Base-by-base conservation (phyloP, 2,329 filamentous ascomycete species). In the Colletotrichum tabaci region DNA sequence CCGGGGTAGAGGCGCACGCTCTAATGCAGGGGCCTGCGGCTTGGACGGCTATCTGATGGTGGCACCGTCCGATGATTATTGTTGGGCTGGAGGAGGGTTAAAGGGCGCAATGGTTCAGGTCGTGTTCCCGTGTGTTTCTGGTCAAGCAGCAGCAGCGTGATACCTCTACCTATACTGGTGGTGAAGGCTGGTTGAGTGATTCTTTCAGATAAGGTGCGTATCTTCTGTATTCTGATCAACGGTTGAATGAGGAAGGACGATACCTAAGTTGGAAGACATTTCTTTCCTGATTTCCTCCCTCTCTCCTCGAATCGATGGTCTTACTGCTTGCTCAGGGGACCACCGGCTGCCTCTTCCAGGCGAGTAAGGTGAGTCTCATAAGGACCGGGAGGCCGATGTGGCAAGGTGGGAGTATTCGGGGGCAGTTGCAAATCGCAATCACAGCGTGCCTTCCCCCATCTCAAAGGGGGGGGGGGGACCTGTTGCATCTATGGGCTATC, bases 11-110 rank as follows among this genome's bases (percentile, higher is more conserved):
- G 42, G 66, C 50, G 64, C 53, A 55, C 58, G 46, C 42, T 60
- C 65, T 69, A 72, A 72, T 68, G 69, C 69, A 72, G 66, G 69
- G 69, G 69, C 40, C 53, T 62, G 64, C 57, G 46, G 46, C 40
- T 21, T 6, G 23, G 63, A 60, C 55, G 23, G 26, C 53, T 53
- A 26, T 68, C 65, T 60, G 53, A 71, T 47, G 62, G 49, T 50
- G 57, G 42, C 63, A 46, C 57, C 8, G 44, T 12, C 50, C 52
- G 38, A 58, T 38, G 0, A 38, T 38, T 10, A 26, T 26, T 4
- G 49, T 15, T 15, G 52, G 52, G 7, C 21, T 8, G 44, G 38
- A 26, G 23, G 52, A 57, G 52, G 46, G 35, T 23, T 68, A 50
- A 50, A 35, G 23, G 40, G 49, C 38, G 18, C 40, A 42, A 26